Conservation (phyloP, 1,139 yeast species). For the Diutina pseudorugosa region DNA sequence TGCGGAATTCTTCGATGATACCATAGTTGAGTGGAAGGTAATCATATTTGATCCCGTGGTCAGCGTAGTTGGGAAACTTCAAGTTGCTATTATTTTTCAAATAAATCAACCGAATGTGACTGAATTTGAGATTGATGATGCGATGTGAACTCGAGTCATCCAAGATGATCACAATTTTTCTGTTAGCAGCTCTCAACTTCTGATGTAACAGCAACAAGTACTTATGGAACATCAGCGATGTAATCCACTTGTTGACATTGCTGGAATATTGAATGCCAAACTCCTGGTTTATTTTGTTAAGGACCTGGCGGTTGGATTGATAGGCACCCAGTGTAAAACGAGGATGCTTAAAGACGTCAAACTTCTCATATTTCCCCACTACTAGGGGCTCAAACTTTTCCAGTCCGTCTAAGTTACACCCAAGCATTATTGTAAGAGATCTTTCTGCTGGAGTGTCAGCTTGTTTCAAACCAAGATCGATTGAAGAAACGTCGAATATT, state of each 20-base stretch:
- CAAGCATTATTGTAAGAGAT: conserved; percentile 48
- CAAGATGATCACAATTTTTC: conserved; percentile 42
- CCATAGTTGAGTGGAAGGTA: conserved; percentile 59
- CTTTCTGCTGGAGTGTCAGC: conserved; percentile 37
- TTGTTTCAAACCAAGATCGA: conserved; percentile 34
- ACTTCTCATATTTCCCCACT: conserved; percentile 48
- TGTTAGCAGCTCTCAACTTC: conserved; percentile 24
- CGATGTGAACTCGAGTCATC: conserved; percentile 59
- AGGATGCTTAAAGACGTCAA: conserved; percentile 30
- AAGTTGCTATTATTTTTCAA: conserved; percentile 29
- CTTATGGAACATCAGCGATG: conserved; percentile 53
- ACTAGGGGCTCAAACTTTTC: conserved; percentile 50
- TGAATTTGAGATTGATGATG: conserved; percentile 42
- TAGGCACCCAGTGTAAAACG: conserved; percentile 19
- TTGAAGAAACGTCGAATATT: conserved; percentile 35
- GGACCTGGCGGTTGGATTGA: conserved; percentile 8
- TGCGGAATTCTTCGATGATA: conserved; percentile 48
- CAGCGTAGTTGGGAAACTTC: conserved; percentile 25
- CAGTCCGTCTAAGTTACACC: conserved; percentile 50
- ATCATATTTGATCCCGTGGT: conserved; percentile 28
- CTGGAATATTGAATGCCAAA: conserved; percentile 37
- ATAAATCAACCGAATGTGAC: conserved; percentile 36
- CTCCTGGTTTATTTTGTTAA: background rate
- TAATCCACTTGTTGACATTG: conserved; percentile 52
- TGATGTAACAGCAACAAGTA: conserved; percentile 51